A percentile compares a stretch with the other conserved stretches of the same genome.
Conservation (phyloP, 2,329 filamentous ascomycete species). For the Botrytis porri region DNA sequence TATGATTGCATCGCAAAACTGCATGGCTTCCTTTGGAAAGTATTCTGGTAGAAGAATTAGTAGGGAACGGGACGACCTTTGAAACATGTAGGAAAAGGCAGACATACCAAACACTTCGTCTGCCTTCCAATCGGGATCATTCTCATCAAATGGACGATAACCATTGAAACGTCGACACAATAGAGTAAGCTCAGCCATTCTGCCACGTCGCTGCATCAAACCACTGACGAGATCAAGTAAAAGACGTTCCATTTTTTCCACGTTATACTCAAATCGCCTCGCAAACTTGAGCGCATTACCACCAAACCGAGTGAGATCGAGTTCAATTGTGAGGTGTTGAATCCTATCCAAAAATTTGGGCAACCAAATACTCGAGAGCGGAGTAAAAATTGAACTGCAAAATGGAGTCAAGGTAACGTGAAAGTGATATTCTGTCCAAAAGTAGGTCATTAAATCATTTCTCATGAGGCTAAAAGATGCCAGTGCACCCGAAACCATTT, state of each 20-base stretch:
- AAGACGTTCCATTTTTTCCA: constrained; percentile 26
- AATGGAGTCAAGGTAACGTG: constrained; percentile 35
- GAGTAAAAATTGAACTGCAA: constrained; percentile 30
- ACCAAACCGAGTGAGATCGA: constrained; percentile 36
- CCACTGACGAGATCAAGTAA: constrained; percentile 22
- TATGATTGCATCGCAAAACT: constrained; percentile 23
- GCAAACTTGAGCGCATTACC: constrained; percentile 25
- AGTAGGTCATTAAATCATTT: constrained; percentile 36
- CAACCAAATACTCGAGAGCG: constrained; percentile 34
- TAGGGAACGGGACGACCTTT: constrained; percentile 2
- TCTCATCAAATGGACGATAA: constrained; percentile 17
- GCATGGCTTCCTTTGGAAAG: constrained; percentile 23
- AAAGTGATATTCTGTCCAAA: constrained; percentile 37
- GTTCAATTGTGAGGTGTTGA: constrained; percentile 35
- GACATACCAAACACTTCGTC: not conserved
- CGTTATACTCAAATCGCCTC: constrained; percentile 21
- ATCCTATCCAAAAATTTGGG: constrained; percentile 27
- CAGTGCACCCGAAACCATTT: constrained; percentile 29
- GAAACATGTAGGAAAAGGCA: not conserved
- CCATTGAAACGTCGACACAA: constrained; percentile 27
- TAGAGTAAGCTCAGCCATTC: constrained; percentile 24
- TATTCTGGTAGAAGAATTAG: constrained; percentile 17
- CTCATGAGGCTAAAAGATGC: constrained; percentile 27
- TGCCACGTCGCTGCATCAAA: constrained; percentile 19
- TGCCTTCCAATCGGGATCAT: not conserved